Evolutionary conservation across 2,329 filamentous ascomycete genomes (phyloP), one percentile per base, ranked within the genome.

Genomic region (Penicillium sp.): DNA sequence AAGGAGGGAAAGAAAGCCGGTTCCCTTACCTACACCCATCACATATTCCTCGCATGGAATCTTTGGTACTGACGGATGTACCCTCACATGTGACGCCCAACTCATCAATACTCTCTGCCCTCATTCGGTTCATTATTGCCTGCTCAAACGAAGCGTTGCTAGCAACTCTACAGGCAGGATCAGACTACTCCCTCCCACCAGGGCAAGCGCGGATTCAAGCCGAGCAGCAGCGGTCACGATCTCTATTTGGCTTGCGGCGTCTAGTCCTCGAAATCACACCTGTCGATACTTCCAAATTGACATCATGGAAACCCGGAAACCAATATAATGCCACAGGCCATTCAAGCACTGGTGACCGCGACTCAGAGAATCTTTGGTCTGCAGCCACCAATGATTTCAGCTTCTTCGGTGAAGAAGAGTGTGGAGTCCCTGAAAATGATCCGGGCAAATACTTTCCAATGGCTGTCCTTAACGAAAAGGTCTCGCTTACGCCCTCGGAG

Each of bases 341-440:
- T 59, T 85, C 83, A 7, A 81, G 81, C 31, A 86, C 83, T 0
- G 82, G 84, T 46, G 84, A 87, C 60, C 72, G 75, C 9, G 84
- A 87, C 63, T 82, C 80, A 5, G 84, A 86, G 65, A 78, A 79
- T 4, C 76, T 87, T 11, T 86, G 84, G 84, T 76, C 79, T 49
- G 84, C 84, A 9, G 82, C 84, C 4, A 75, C 79, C 55, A 76
- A 81, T 50, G 84, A 87, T 65, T 87, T 87, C 60, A 84, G 81
- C 29, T 85, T 85, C 70, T 87, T 87, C 57, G 79, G 76, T 1
- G 82, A 84, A 39, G 81, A 81, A 46, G 83, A 85, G 63, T 83
- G 82, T 58, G 73, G 80, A 11, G 73, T 82, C 15, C 79, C 79
- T 15, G 73, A 74, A 25, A 69, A 73, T 51, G 78, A 81, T 33